Evolutionary conservation across 768 basidiomycete species (phyloP), one percentile per base, ranked within the genome.

Genomic region (Suillus ampliporus): DNA sequence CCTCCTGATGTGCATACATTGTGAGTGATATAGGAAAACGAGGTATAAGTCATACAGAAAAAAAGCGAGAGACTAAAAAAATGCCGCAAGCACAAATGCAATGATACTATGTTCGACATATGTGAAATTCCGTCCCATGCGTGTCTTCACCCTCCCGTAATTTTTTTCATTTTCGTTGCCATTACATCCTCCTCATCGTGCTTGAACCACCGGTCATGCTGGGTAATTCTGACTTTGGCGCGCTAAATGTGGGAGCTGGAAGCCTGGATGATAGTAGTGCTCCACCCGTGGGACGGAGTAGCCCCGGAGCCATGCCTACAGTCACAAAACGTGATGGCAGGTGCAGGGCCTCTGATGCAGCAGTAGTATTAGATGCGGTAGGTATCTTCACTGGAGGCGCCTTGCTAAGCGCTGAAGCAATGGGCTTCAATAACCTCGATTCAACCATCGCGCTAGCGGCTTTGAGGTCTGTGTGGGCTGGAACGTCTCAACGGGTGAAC

Each of bases 251-350:
- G 7, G 63, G 65, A 6, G 51, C 40, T 19, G 64, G 65, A 57
- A 67, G 65, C 35, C 61, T 64, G 6, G 65, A 66, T n/a, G 38
- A 34, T 31, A 64, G 43, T n/a, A 53, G 48, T 1, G 44, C 17
- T 41, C 23, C 38, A 4, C 37, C 26, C 3, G 41, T 40, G 17
- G 61, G 57, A 40, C 64, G 60, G 5, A 64, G 65, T 2, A 65
- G 57, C 17, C 48, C 57, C 11, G 65, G 62, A 37, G 19, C 43
- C 34, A 19, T 31, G 21, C 35, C 51, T 15, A 59, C 43, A 14
- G 51, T 59, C 23, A 41, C 60, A 52, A 61, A 61, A 11, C 60
- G 63, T 10, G 65, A 64, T 15, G 54, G 65, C 26, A 63, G 60
- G 35, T 52, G 65, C 9, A 62, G 28, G 35, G 44, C 14, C 41